phyloP scores from a whole-genome alignment of 176 grass and related monocot genomes.

The Avena eriantha region DNA sequence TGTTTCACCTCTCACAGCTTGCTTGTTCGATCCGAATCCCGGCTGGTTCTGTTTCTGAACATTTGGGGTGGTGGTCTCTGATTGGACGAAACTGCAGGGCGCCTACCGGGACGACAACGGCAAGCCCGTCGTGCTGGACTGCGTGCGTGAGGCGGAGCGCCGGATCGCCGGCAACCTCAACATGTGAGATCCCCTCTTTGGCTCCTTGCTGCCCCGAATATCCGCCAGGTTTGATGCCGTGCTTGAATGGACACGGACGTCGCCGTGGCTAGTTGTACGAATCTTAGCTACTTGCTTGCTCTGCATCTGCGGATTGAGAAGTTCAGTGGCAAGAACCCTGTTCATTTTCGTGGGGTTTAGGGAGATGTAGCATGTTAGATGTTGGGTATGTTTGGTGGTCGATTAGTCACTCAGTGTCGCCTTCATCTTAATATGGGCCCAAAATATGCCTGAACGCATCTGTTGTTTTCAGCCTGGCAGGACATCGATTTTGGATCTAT shows the following conservation, averaged over 20 bases:
- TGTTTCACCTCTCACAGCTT: not conserved
- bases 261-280: not conserved
- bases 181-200: constrained; percentile 66
- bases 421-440: not conserved
- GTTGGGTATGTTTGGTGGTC: not conserved
- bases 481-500: not conserved
- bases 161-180: constrained; percentile 80
- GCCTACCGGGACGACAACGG: constrained; percentile 93
- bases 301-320: not conserved
- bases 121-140: constrained; percentile 83
- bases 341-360: not conserved
- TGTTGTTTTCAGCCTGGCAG: not conserved
- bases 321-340: not conserved
- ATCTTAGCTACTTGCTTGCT: constrained; percentile 24
- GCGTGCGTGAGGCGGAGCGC: constrained; percentile 88
- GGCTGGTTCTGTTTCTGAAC: constrained; percentile 23
- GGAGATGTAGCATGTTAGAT: not conserved
- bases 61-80: not conserved
- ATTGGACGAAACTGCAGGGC: constrained; percentile 52
- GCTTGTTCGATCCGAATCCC: constrained; percentile 1
- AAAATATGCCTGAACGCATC: not conserved
- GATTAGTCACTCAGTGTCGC: not conserved
- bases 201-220: not conserved
- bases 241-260: too few relatives aligned
- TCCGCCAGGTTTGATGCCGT: not conserved